Base-by-base conservation (phyloP, 441 rosid species). In the Brassica hybrid region DNA sequence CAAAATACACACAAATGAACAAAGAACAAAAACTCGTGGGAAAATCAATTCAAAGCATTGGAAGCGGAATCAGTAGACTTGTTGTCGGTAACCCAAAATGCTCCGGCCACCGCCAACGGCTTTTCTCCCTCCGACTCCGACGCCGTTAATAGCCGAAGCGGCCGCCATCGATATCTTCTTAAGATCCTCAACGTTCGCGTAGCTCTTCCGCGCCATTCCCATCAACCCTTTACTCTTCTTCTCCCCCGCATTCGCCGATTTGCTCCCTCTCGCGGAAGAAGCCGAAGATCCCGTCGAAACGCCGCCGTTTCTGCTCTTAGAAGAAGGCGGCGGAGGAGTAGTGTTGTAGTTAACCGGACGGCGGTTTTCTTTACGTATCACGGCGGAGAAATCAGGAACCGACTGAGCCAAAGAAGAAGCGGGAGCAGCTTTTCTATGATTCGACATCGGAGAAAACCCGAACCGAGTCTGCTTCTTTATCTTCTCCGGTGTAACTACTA, bases 311-410 rank as follows among this genome's bases (percentile, higher is more conserved):
- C 68, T 77, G 25, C 61, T 58, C 71, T 81, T 87, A 59, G 73
- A 73, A 3, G 83, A 5, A 16, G 93, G 88, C 32, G 78, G 78
- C 1, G 81, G 69, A 21, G 98, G 89, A 4, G 93, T 85, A 76
- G 82, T 23, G 4, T 70, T 68, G 30, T 52, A 60, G 2, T 64
- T 65, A 13, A 59, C 69, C 12, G 94, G 98, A 76, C 86, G 90
- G 16, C 91, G 79, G 62, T 92, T 94, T 80, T 93, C 96, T 63
- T 93, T 93, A 57, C 95, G 79, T 68, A 93, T 32, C 57, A 86
- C 80, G 12, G 91, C 88, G 1, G 89, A 83, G 79, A 91, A 93
- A 83, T 94, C 93, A 16, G 96, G 98, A 48, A 92, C 93, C 0
- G 97, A 92, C 68, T 94, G 95, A 18, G 93, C 91, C 82, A 94